A percentile compares a stretch with the other conserved stretches of the same genome.
Evolutionary conservation across 2,329 filamentous ascomycete genomes (phyloP).

Genomic region (Penicillium sp.): DNA sequence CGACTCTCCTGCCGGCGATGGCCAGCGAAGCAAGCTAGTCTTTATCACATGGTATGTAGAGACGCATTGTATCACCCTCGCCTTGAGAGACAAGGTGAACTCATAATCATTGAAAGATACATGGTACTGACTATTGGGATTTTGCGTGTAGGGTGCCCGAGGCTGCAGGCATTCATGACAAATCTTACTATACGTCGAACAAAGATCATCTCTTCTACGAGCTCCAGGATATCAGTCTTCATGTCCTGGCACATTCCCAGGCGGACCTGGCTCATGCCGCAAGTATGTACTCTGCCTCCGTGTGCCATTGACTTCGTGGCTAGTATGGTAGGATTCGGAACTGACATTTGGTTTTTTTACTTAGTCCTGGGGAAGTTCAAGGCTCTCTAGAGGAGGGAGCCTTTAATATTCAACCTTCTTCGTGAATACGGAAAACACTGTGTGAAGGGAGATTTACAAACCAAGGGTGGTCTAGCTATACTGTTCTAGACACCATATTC

Average conservation of each 20-base stretch:
- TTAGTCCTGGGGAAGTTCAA: conserved; percentile 22
- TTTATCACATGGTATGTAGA: conserved; percentile 24
- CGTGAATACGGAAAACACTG: neutral
- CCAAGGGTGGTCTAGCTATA: neutral
- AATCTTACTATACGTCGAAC: conserved; percentile 20
- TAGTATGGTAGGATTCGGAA: neutral
- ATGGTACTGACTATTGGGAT: conserved; percentile 3
- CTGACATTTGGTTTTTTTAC: neutral
- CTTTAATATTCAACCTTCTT: neutral
- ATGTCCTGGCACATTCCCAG: conserved; percentile 21
- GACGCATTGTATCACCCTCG: neutral
- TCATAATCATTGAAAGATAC: neutral
- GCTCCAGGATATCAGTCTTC: conserved; percentile 22
- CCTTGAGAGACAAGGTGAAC: neutral
- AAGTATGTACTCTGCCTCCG: conserved; percentile 12
- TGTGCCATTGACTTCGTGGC: neutral
- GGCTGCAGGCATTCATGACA: conserved; percentile 17
- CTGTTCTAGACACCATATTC: neutral
- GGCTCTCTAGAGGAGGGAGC: conserved; percentile 10
- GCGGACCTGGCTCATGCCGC: conserved; percentile 17
- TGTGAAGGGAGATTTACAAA: neutral
- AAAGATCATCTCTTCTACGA: conserved; percentile 21
- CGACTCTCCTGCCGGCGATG: conserved; percentile 16
- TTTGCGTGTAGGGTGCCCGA: conserved; percentile 19
- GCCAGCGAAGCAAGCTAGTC: conserved; percentile 18